phyloP scores from a whole-genome alignment of 306 rosid genomes.

The Vigna unguiculata region DNA sequence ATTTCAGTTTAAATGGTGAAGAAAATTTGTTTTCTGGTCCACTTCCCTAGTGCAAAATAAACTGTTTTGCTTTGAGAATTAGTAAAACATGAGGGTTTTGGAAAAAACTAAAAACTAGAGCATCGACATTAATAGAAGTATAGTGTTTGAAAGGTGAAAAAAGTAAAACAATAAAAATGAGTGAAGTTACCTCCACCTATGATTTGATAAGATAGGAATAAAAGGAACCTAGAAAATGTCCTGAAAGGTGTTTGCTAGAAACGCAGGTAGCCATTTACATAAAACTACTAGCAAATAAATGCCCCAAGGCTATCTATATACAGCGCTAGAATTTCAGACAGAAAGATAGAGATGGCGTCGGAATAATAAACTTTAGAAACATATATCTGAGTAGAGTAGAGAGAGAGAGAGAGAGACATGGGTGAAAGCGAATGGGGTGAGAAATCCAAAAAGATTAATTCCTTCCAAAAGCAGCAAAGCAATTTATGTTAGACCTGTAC shows the following conservation, averaged over 20 bases:
- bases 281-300: constrained; percentile 47
- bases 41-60: too few species aligned
- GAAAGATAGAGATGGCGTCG: constrained; percentile 25
- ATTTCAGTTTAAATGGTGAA: too few species aligned
- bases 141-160: neutral
- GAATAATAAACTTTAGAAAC: constrained; percentile 40
- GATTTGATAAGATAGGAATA: constrained; percentile 47
- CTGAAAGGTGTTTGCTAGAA: constrained; percentile 42
- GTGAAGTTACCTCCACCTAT: constrained; percentile 41
- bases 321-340: constrained; percentile 47
- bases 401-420: constrained; percentile 3
- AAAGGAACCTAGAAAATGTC: constrained; percentile 48
- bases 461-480: constrained; percentile 55
- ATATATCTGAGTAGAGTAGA: constrained; percentile 36
- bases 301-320: constrained; percentile 56
- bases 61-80: too few species aligned
- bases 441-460: constrained; percentile 49
- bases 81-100: too few species aligned
- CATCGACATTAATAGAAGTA: neutral
- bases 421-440: constrained; percentile 23
- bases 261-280: constrained; percentile 55
- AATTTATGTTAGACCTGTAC: constrained; percentile 76
- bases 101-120: too few species aligned
- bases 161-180: neutral
- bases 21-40: too few species aligned